Base-by-base conservation (phyloP, 2,329 filamentous ascomycete genomes). In the Teratosphaeria destructans region DNA sequence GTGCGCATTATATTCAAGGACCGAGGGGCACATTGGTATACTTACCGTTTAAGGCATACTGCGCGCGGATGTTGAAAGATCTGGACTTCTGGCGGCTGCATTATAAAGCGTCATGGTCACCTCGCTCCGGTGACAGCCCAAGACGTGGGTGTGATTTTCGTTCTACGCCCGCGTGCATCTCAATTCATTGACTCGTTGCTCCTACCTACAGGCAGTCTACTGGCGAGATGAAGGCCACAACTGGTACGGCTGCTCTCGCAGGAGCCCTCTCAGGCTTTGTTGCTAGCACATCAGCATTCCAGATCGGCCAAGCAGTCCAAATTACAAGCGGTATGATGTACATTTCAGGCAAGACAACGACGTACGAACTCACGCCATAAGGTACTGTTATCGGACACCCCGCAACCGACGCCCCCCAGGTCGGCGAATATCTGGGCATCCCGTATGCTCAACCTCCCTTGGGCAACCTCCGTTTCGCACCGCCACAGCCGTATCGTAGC, bases 391-490 rank as follows among this genome's bases (percentile, higher is more conserved):
- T 14, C 5, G 37, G 37, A 14, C 37, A 43, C 11, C 37, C 12
- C 37, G 37, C 37, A 14, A 10, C 37, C 10, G 16, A 43, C 16
- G 37, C 37, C 11, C 12, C 37, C 16, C 37, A 43, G 16, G 37
- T 43, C 16, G 12, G 37, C 37, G 37, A 43, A 60, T 83, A 82
- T 66, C 70, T 81, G 3, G 80, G 79, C 2, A 78, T 85, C 1
- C 83, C 65, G 35, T 67, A 68, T 60, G 66, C 66, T 16, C 57
- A 64, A 55, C 59, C 64, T 14, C 77, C 81, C 35, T 70, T 78
- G 27, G 78, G 79, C 1, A 70, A 78, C 59, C 73, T 84, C 54
- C 78, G 84, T 4, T 84, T 85, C 63, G 73, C 73, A 0, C 19
- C 23, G 2, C 60, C 60, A n/a, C 11, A 43, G 37, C 37, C 37